Evolutionary conservation across 257 asterid genomes (phyloP).

Genomic region (Avicennia marina): DNA sequence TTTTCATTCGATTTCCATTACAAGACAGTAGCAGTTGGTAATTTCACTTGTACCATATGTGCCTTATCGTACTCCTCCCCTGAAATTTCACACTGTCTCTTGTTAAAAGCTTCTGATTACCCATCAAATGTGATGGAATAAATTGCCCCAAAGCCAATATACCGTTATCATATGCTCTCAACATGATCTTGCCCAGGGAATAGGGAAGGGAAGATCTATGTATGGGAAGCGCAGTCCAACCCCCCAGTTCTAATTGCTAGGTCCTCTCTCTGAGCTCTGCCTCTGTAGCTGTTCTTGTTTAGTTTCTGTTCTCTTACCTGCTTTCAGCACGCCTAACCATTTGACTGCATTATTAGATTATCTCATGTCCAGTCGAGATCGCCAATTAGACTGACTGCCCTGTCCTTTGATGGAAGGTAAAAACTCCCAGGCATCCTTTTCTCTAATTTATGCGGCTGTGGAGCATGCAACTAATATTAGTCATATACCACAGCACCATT

Average conservation of each 20-base stretch:
- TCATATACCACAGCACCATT: slow-evolving; percentile 60
- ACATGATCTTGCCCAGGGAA: slow-evolving; percentile 50
- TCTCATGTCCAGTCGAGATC: slow-evolving; percentile 82
- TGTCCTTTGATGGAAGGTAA: slow-evolving; percentile 95
- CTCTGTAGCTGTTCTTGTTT: not conserved
- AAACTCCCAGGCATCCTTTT: not conserved
- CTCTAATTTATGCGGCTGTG: not conserved
- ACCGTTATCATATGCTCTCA: slow-evolving; percentile 9
- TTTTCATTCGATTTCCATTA: slow-evolving; percentile 86
- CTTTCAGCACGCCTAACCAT: slow-evolving; percentile 1
- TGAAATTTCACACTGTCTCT: not conserved
- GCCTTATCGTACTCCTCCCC: slow-evolving; percentile 7
- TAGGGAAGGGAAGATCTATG: slow-evolving; percentile 88
- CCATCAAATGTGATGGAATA: not conserved
- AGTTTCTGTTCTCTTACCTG: not conserved
- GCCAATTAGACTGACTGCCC: slow-evolving; percentile 85
- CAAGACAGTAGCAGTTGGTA: slow-evolving; percentile 85
- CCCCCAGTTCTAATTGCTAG: slow-evolving; percentile 86
- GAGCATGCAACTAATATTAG: slow-evolving; percentile 7
- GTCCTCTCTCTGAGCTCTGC: slow-evolving; percentile 23
- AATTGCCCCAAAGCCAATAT: not conserved
- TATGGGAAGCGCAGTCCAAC: slow-evolving; percentile 90
- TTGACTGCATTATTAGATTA: slow-evolving; percentile 45
- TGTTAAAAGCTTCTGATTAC: not conserved
- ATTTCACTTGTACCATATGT: not conserved